Conservation (phyloP, 176 grass and related monocot genomes). For the Eremochloa ophiuroides region DNA sequence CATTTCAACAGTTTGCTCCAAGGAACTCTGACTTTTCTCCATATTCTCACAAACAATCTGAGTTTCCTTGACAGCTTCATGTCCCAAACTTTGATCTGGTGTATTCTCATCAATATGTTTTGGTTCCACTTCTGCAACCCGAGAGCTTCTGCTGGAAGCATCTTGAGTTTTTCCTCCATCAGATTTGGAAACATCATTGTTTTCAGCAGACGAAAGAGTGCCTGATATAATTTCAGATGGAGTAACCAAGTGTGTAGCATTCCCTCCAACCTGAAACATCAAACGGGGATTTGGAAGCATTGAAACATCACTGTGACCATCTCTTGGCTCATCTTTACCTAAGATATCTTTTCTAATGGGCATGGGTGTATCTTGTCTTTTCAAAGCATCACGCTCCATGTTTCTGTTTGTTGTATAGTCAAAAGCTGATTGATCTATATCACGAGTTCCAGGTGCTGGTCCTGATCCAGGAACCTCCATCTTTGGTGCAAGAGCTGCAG, state of each 20-base stretch:
- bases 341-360: slow-evolving; percentile 39
- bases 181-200: slow-evolving; percentile 32
- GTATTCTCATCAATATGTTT: slow-evolving; percentile 47
- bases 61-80: slow-evolving; percentile 55
- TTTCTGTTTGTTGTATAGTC: slow-evolving; percentile 44
- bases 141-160: slow-evolving; percentile 27
- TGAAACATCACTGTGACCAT: slow-evolving; percentile 36
- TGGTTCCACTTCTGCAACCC: slow-evolving; percentile 30
- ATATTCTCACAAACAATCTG: slow-evolving; percentile 42
- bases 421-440: slow-evolving; percentile 43
- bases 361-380: slow-evolving; percentile 45
- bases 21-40: slow-evolving; percentile 34
- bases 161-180: slow-evolving; percentile 54
- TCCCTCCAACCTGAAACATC: slow-evolving; percentile 71
- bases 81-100: slow-evolving; percentile 25
- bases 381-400: slow-evolving; percentile 37
- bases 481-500: slow-evolving; percentile 44
- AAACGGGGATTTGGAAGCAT: slow-evolving; percentile 59
- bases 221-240: slow-evolving; percentile 95
- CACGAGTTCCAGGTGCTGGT: slow-evolving; percentile 44
- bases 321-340: slow-evolving; percentile 51
- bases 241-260: slow-evolving; percentile 86
- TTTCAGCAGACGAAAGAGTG: slow-evolving; percentile 57
- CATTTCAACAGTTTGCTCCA: slow-evolving; percentile 52
- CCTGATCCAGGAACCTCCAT: slow-evolving; percentile 46